Evolutionary conservation across 2,329 filamentous ascomycete species (phyloP), one percentile per base, ranked within the genome.

Genomic region (Fusarium mundagurra): DNA sequence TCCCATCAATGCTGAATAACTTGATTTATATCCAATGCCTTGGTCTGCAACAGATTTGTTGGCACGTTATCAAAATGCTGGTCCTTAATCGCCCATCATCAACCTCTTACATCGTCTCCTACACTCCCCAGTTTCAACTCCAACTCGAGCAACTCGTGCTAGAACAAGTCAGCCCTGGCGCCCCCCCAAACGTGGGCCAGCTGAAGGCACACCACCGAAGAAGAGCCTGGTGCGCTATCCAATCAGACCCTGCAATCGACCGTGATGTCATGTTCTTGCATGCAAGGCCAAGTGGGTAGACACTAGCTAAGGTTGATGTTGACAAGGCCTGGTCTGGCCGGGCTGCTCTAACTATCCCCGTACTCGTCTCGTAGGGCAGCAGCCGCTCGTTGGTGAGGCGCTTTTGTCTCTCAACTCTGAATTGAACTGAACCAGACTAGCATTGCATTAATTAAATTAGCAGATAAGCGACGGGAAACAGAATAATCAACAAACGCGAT

Each of bases 141-240:
- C 67, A 72, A 65, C 38, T 59, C 20, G 34, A 48, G 50, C 53
- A 54, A 47, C 41, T 63, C 58, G 45, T 70, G 27, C 66, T 59
- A 58, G 67, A 69, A 64, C 71, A 66, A 75, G 61, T 73, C 72
- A 74, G 72, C 72, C 72, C 63, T 72, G 69, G 71, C 71, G 67
- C 63, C 57, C 64, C 64, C 51, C 71, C 57, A 58, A 68, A 68
- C 69, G 71, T 67, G 66, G 66, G 44, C 67, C 72, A 75, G 72
- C 72, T 76, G 73, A 74, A 75, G 64, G 54, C 73, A 64, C 69
- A 73, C 69, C 73, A 76, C 73, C 73, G 73, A 76, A 38, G 64
- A 74, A 75, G 71, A 76, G 67, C 73, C 73, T 64, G 63, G 53
- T 61, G 45, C 36, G 33, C 50, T 47, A 44, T 36, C 73, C 73